Evolutionary conservation across 257 asterid genomes (phyloP), one percentile per base, ranked within the genome.

Genomic region (Solanum medicagineum): DNA sequence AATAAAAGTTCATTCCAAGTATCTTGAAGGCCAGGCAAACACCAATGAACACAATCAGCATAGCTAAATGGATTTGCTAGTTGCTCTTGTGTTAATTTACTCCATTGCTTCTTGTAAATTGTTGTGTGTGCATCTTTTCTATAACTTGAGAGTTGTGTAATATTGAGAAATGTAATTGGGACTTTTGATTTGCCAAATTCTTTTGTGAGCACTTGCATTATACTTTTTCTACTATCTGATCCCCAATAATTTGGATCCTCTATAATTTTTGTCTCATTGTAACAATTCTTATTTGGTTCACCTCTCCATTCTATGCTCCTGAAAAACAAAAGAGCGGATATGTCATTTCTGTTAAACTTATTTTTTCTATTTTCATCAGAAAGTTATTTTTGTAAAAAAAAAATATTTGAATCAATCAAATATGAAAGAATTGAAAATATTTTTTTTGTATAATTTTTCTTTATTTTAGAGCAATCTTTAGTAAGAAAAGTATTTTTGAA

Each of bases 31-130:
- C 83, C 83, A 2, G 98, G 98, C 59, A 95, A 84, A 59, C 98
- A 95, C 98, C 98, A 95, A 55, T 95, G 98, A 12, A 94, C 91
- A 89, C 98, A 95, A 69, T 95, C 98, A 0, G 98, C 97, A 26
- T 90, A 93, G 86, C 92, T 88, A 3, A 8, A 77, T 1, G 97
- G 96, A 63, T 92, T 86, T 0, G 93, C 92, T 4, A 85, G 51
- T 83, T 94, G 92, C 56, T 91, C 81, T 8, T 87, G 85, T 0
- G 94, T 91, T 32, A 94, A 75, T 0, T 85, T 92, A n/a, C 49
- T 86, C 92, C 90, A 91, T 22, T 86, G 93, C 44, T 87, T 80
- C 87, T 91, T 94, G 93, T 93, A 91, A 26, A 95, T 90, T 1
- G 97, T 87, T 1, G 94, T 92, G 73, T 95, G 98, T 0, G 94